Conservation (phyloP, 2,329 filamentous ascomycete species). For the Amphichorda felina region DNA sequence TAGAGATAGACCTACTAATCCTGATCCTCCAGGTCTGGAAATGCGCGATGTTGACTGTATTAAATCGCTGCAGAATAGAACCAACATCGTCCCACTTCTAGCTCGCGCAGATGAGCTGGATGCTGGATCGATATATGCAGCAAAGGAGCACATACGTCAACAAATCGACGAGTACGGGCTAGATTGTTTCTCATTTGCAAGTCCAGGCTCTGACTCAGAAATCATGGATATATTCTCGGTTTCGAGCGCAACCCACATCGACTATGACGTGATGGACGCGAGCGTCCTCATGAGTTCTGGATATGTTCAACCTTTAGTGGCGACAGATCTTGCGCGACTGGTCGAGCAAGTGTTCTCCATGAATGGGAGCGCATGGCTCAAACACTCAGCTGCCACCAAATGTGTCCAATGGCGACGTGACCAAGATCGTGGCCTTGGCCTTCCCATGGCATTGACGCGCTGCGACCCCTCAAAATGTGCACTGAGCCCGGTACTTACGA, state of each 20-base stretch:
- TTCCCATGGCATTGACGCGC: constrained; percentile 6
- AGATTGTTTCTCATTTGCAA: constrained; percentile 54
- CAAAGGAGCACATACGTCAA: constrained; percentile 47
- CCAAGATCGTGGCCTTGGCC: constrained; percentile 4
- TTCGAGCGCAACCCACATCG: constrained; percentile 60
- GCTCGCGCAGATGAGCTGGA: constrained; percentile 63
- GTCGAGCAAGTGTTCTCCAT: constrained; percentile 66
- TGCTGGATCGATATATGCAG: constrained; percentile 37
- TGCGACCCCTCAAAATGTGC: constrained; percentile 3
- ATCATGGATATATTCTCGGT: constrained; percentile 54
- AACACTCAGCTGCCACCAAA: constrained; percentile 74
- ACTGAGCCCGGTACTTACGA: constrained; percentile 5
- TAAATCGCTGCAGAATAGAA: constrained; percentile 55
- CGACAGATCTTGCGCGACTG: constrained; percentile 60
- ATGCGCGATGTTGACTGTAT: constrained; percentile 57
- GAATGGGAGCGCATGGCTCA: constrained; percentile 68
- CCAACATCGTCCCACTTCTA: constrained; percentile 78
- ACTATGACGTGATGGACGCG: constrained; percentile 80
- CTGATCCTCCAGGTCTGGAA: constrained; percentile 15
- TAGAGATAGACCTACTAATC: constrained; percentile 1
- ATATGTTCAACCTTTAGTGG: constrained; percentile 69
- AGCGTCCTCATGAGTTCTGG: constrained; percentile 87
- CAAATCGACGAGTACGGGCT: constrained; percentile 47
- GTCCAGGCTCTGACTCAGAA: constrained; percentile 12
- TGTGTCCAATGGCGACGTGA: constrained; percentile 56